phyloP scores from a whole-genome alignment of 1,139 yeast genomes.

The Saccharomyces hybrid region DNA sequence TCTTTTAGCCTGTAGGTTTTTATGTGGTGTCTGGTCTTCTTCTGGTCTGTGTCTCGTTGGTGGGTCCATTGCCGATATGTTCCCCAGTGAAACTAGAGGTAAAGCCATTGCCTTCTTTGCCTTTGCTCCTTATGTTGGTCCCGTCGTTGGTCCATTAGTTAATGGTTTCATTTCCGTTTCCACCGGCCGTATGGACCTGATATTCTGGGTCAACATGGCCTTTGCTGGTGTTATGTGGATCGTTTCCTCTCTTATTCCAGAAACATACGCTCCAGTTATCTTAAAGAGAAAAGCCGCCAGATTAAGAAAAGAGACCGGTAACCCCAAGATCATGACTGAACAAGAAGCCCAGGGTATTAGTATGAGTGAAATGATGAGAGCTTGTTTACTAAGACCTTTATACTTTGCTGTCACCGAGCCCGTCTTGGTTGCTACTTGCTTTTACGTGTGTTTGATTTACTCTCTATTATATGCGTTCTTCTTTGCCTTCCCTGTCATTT shows the following conservation, averaged over 20 bases:
- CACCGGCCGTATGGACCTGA: constrained; percentile 56
- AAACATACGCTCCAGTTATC: constrained; percentile 85
- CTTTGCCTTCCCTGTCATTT: constrained; percentile 79
- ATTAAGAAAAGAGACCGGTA: constrained; percentile 72
- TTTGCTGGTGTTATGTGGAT: constrained; percentile 82
- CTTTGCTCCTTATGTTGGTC: constrained; percentile 88
- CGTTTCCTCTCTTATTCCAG: constrained; percentile 56
- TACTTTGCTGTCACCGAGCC: constrained; percentile 72
- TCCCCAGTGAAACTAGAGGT: constrained; percentile 72
- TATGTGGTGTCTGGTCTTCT: constrained; percentile 79
- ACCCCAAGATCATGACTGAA: constrained; percentile 78
- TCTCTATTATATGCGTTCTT: constrained; percentile 82
- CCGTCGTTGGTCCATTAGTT: constrained; percentile 82
- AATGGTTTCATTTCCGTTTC: constrained; percentile 76
- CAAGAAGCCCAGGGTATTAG: constrained; percentile 74
- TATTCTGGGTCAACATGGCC: constrained; percentile 88
- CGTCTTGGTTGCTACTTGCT: constrained; percentile 71
- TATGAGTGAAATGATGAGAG: constrained; percentile 52
- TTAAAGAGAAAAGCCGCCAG: constrained; percentile 61
- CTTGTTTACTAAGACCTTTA: constrained; percentile 67
- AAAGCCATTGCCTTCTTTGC: constrained; percentile 85
- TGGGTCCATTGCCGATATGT: constrained; percentile 81
- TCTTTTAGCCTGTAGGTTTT: constrained; percentile 67
- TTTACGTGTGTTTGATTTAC: constrained; percentile 78
- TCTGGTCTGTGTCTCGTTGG: constrained; percentile 83